Percentiles rank a stretch among this genome's conserved stretches.
Conservation (phyloP, 352 stramenopile genomes). For the Pythium biforme region DNA sequence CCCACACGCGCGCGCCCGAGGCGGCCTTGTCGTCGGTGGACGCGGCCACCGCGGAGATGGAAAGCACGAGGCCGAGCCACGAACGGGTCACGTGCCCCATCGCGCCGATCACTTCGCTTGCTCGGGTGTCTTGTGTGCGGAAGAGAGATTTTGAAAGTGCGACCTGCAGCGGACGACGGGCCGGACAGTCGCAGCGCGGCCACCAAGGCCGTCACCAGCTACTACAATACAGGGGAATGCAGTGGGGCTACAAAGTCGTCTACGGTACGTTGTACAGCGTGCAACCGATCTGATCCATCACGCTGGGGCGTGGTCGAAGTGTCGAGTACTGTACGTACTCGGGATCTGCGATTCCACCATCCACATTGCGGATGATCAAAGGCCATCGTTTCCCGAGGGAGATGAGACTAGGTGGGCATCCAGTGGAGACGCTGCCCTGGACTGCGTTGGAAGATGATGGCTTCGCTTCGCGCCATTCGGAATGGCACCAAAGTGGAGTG, state of each 20-base stretch:
- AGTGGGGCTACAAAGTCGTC: no score
- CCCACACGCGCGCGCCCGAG: conserved; percentile 30
- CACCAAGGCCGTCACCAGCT: neutral
- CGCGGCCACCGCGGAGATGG: neutral
- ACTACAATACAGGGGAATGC: no score
- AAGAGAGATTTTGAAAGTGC: neutral
- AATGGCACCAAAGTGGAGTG: no score
- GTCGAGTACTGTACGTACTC: no score
- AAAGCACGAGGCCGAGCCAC: neutral
- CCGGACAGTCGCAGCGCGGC: no score
- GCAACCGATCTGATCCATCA: no score
- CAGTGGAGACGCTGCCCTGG: neutral
- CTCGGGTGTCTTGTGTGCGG: neutral
- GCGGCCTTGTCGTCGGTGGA: conserved; percentile 1
- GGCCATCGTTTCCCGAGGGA: neutral
- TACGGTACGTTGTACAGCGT: no score
- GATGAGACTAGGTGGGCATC: conserved; percentile 2
- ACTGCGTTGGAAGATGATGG: no score
- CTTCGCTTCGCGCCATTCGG: no score
- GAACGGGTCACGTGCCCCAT: neutral
- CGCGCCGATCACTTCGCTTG: no score
- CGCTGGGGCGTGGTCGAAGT: no score
- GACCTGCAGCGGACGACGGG: neutral
- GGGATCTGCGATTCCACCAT: conserved; percentile 7
- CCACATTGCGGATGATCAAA: neutral